A percentile compares a stretch with the other conserved stretches of the same genome.
Conservation (phyloP, 2,329 filamentous ascomycete genomes). For the Cercospora zeina region DNA sequence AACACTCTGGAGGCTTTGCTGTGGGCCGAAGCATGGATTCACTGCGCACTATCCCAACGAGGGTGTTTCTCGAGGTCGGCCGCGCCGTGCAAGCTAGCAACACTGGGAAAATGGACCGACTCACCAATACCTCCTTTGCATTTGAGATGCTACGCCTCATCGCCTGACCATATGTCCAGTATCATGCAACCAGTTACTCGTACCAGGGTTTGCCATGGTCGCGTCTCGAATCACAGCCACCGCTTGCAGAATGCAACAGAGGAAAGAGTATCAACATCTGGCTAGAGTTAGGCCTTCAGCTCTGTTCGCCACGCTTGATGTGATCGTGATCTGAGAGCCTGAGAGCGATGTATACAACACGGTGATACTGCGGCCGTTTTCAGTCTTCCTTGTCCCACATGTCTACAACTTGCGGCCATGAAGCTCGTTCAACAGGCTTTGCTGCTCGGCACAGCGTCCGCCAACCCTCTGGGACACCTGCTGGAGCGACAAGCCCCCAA, state of each 20-base stretch:
- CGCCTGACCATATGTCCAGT: background rate
- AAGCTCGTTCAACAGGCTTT: background rate
- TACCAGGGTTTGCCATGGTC: too few relatives aligned
- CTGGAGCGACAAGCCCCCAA: slow-evolving; percentile 8
- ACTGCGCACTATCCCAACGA: background rate
- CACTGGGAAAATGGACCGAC: background rate
- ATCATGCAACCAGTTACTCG: background rate
- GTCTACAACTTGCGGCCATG: background rate
- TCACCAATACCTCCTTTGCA: background rate
- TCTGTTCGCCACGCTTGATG: too few relatives aligned
- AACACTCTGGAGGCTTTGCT: too few relatives aligned
- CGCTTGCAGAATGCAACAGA: background rate
- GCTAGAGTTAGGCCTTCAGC: background rate
- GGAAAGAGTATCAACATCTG: background rate
- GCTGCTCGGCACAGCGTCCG: slow-evolving; percentile 7
- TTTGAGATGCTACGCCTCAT: background rate
- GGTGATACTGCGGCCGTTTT: background rate
- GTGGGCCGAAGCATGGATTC: background rate
- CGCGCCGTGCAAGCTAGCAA: background rate
- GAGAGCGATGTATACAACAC: background rate
- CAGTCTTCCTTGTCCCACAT: background rate
- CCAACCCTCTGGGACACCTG: slow-evolving; percentile 2
- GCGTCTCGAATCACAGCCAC: background rate
- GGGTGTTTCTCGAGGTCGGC: background rate
- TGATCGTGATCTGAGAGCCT: background rate